A percentile compares a stretch with the other conserved stretches of the same genome.
Evolutionary conservation across 208 protist genomes (phyloP).

Genomic region (Trypanosoma cruzi): DNA sequence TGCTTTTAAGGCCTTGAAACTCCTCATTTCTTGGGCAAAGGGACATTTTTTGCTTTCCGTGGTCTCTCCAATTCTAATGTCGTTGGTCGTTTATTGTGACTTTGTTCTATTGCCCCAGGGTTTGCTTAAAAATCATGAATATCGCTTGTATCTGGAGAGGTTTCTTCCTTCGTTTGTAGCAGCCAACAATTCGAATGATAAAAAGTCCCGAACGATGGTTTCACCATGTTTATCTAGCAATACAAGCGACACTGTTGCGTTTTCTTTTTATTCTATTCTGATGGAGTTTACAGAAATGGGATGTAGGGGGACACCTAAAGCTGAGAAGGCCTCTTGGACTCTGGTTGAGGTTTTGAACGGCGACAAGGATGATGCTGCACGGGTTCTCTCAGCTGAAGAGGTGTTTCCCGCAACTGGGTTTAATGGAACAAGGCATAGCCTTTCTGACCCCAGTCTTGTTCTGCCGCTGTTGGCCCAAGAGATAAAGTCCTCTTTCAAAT

Average conservation of each 20-base stretch:
- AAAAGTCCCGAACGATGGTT: not conserved
- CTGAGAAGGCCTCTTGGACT: not conserved
- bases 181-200: not conserved
- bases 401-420: slow-evolving; percentile 14
- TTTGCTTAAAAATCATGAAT: not conserved
- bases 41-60: slow-evolving; percentile 10
- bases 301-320: not conserved
- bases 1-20: not conserved
- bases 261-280: slow-evolving; percentile 7
- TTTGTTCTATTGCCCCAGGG: slow-evolving; percentile 9
- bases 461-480: slow-evolving; percentile 6
- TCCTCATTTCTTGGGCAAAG: slow-evolving; percentile 5
- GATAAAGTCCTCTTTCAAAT: too few relatives aligned
- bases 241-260: not conserved
- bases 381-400: slow-evolving; percentile 5
- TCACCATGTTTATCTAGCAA: not conserved
- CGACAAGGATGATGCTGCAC: not conserved
- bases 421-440: slow-evolving; percentile 7
- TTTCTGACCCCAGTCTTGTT: not conserved
- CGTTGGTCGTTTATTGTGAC: slow-evolving; percentile 19
- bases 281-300: not conserved
- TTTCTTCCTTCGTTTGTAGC: not conserved
- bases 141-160: not conserved
- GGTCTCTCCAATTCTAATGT: slow-evolving; percentile 1
- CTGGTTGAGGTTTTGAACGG: slow-evolving; percentile 20